Conservation (phyloP, 495 filamentous ascomycete genomes). For the Xylaria acuta region DNA sequence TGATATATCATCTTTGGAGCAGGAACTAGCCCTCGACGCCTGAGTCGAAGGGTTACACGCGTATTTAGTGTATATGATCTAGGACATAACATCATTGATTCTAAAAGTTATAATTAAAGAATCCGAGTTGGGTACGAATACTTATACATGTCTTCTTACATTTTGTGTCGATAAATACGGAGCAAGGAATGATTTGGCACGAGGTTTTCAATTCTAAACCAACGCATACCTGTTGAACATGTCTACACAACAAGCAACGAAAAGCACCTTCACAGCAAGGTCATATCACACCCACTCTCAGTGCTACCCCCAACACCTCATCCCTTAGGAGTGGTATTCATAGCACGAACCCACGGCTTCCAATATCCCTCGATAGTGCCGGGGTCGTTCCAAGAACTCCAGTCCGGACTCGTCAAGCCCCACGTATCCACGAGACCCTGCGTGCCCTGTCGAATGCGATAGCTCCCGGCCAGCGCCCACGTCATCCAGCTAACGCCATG, state of each 20-base stretch:
- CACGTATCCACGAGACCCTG: conserved; percentile 57
- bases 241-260: background rate
- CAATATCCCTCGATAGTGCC: conserved; percentile 44
- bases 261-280: background rate
- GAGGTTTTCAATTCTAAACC: background rate
- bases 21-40: background rate
- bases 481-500: conserved; percentile 60
- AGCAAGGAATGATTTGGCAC: background rate
- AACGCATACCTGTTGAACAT: background rate
- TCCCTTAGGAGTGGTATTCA: conserved; percentile 34
- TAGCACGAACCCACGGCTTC: conserved; percentile 46
- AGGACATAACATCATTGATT: background rate
- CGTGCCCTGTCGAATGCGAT: conserved; percentile 56
- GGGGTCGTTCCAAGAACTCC: conserved; percentile 48
- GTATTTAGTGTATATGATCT: background rate
- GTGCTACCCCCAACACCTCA: background rate
- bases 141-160: background rate
- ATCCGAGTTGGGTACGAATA: background rate
- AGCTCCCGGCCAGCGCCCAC: conserved; percentile 63
- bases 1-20: background rate
- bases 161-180: background rate
- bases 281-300: background rate
- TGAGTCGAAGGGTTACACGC: background rate
- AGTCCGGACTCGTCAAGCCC: conserved; percentile 50
- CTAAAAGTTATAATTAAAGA: background rate